Evolutionary conservation across 2,329 filamentous ascomycete species (phyloP).

Genomic region (Colletotrichum orbiculare): DNA sequence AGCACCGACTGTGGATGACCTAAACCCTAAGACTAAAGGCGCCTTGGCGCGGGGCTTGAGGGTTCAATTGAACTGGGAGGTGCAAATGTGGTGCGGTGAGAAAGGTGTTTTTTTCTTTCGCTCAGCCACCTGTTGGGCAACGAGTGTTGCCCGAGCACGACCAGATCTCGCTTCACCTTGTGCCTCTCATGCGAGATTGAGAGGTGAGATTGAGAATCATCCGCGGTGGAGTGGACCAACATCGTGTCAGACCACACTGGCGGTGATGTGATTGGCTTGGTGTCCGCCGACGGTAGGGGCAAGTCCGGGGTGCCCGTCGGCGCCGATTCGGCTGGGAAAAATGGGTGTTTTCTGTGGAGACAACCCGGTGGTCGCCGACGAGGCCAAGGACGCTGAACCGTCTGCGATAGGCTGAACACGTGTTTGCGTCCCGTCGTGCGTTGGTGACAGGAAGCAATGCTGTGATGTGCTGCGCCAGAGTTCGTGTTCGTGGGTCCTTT

Average conservation of each 20-base stretch:
- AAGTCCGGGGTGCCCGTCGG: slow-evolving; percentile 2
- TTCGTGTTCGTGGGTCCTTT: slow-evolving; percentile 8
- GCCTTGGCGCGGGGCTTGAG: too few relatives aligned
- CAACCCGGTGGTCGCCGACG: slow-evolving; percentile 6
- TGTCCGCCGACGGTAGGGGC: neutral
- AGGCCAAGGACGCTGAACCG: neutral
- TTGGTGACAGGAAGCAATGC: slow-evolving; percentile 1
- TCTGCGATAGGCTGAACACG: neutral
- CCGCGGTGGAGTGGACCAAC: slow-evolving; percentile 1
- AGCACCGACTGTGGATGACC: too few relatives aligned
- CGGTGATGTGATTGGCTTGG: neutral
- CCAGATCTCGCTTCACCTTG: neutral
- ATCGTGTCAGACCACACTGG: slow-evolving; percentile 9
- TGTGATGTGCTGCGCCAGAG: slow-evolving; percentile 1
- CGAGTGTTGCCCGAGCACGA: neutral
- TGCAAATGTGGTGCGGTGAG: too few relatives aligned
- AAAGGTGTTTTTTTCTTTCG: too few relatives aligned
- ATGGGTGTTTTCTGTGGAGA: neutral
- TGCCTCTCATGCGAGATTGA: slow-evolving; percentile 13
- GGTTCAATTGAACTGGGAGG: too few relatives aligned
- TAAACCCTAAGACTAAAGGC: too few relatives aligned
- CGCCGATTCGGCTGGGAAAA: slow-evolving; percentile 19
- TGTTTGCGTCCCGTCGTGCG: slow-evolving; percentile 3
- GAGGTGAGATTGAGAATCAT: slow-evolving; percentile 11
- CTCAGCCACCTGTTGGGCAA: slow-evolving; percentile 14